Evolutionary conservation across 164 flowering plant genomes (phyloP), one percentile per base, ranked within the genome.

Genomic region (Dillenia turbinata): DNA sequence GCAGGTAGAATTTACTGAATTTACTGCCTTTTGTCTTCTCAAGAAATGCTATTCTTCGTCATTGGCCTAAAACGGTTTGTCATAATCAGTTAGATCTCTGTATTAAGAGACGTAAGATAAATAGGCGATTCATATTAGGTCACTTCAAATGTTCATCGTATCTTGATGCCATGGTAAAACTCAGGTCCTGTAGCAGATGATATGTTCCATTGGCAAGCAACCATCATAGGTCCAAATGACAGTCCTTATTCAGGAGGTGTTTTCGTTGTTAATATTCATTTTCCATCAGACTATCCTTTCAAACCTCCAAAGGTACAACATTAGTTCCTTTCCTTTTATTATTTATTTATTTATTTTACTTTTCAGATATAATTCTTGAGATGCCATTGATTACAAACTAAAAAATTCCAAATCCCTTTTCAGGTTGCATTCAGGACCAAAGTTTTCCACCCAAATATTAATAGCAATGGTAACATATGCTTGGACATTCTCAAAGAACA

Each of bases 171-270:
- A 5, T 26, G 26, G 24, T 13, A 10, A 50, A 12, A 12, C 22
- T 56, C 78, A 84, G 92, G 92, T 66, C 92, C 92, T 49, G 85
- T 79, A 44, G 86, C 78, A 12, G 89, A 87, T 53, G 86, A 87
- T 61, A 83, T 85, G 93, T 87, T 87, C 72, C 93, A 82, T 57
- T 87, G 93, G 90, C 90, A 87, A 73, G 90, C 94, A 65, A 87
- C 90, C 57, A 82, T 87, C 17, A 82, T 84, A 2, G 91, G 88
- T 66, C 91, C 91, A 19, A 82, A 76, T 45, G 91, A 86, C 40
- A 83, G 87, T 67, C 91, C 91, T 10, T 86, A 86, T 65, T 58
- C 88, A 2, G 88, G 86, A 9, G 90, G 90, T 54, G 84, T 85
- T 40, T 85, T 85, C 76, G 79, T 86, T 48, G 83, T 82, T 5